Base-by-base conservation (phyloP, 345 rosid genomes). In the Cardamine resedifolia region DNA sequence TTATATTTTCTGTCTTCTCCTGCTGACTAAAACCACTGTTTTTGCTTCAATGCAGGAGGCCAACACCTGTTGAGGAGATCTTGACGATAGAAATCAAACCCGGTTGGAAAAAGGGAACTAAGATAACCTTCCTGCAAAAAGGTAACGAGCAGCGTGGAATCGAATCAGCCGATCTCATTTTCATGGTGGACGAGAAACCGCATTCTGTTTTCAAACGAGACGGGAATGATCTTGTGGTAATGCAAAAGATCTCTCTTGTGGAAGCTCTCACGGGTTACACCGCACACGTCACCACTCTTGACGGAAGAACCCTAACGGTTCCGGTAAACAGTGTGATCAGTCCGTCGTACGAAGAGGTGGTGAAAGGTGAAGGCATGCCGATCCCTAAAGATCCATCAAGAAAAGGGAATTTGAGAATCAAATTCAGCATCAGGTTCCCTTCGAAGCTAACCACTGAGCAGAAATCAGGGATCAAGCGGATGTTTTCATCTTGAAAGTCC, bases 321-420 rank as follows among this genome's bases (percentile, higher is more conserved):
- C 82, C 84, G 0, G 70, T 92, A 28, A 85, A 78, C 72, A 64
- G 68, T 50, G 68, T 92, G 61, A 82, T 92, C 65, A 84, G 77
- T 51, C 96, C 96, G 4, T 75, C 87, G 3, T 88, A 90, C 34
- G 98, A 92, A 81, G 96, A 92, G 77, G 86, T 88, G 0, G 82
- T 92, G n/a, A 83, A 80, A 69, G 91, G 93, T 1, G 96, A 92
- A 76, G 98, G 98, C 30, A 92, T 92, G 98, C 98, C 98, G 1
- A 81, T 92, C 47, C 86, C 91, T 16, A 90, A 90, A 73, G 96
- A 92, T 43, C 93, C 96, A 7, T 83, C 90, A 15, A 88, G 43
- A 55, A 88, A 76, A 71, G 98, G 98, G 43, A 86, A 90, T 57
- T 76, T 92, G 83, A 90, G 90, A 80, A 83, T 92, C 59, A 90